Percentiles rank a stretch among this genome's conserved stretches.
Evolutionary conservation across 140 eudicot species (phyloP).

Genomic region (Senecio squalidus): DNA sequence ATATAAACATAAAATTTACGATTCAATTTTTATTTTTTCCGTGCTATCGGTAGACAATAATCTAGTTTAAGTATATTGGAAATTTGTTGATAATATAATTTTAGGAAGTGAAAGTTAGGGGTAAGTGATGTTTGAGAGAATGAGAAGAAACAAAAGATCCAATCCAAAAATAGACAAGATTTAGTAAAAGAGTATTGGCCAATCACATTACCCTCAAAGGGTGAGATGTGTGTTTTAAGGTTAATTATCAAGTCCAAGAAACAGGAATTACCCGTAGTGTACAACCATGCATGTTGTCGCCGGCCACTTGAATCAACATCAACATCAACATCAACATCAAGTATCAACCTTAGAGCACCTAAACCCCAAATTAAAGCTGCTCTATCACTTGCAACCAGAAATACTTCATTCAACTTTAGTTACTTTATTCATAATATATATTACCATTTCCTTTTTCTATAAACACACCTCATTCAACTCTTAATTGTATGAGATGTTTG

Average conservation of each 20-base stretch:
- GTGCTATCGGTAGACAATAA: no score
- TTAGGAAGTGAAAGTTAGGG: background rate
- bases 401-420: no score
- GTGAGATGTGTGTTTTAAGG: constrained; percentile 1
- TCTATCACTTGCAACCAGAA: no score
- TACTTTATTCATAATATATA: no score
- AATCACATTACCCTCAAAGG: constrained; percentile 7
- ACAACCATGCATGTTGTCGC: background rate
- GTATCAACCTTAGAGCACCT: background rate
- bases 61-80: background rate
- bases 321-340: no score
- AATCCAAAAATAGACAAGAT: constrained; percentile 13
- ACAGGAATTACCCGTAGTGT: constrained; percentile 3
- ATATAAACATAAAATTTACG: no score
- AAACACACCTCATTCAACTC: no score
- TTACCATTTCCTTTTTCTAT: no score
- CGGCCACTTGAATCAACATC: background rate
- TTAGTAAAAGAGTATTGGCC: constrained; percentile 6
- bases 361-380: background rate
- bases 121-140: constrained; percentile 8
- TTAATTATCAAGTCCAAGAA: background rate
- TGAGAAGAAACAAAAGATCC: constrained; percentile 5
- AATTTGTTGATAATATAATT: background rate
- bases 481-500: no score
- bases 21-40: no score